Percentiles rank a stretch among this genome's conserved stretches.
phyloP scores from a whole-genome alignment of 768 basidiomycete genomes.

The Termitomyces titanicus region DNA sequence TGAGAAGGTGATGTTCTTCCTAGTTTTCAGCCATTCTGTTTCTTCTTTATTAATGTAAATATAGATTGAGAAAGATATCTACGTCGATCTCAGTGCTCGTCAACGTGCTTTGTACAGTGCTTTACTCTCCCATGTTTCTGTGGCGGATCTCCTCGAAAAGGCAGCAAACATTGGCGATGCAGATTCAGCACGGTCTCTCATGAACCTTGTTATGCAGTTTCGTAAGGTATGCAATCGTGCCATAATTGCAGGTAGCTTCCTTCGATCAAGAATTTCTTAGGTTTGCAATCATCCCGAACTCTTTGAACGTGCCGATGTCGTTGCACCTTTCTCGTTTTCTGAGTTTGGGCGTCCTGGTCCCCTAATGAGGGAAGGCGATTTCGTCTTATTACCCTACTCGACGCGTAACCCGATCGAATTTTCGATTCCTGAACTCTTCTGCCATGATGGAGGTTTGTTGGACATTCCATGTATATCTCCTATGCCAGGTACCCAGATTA shows the following conservation, averaged over 20 bases:
- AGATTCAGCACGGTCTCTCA: conserved; percentile 88
- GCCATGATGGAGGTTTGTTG: conserved; percentile 72
- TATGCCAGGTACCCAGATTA: conserved; percentile 43
- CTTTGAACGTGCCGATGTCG: conserved; percentile 95
- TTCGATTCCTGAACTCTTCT: conserved; percentile 69
- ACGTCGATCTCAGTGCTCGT: conserved; percentile 89
- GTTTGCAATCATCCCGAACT: conserved; percentile 99
- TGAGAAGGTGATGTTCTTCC: conserved; percentile 69
- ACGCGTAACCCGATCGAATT: conserved; percentile 85
- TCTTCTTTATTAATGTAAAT: not conserved
- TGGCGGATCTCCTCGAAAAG: conserved; percentile 90
- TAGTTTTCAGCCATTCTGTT: not conserved
- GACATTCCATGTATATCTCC: conserved; percentile 58
- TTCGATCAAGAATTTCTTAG: conserved; percentile 29
- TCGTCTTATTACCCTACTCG: conserved; percentile 79
- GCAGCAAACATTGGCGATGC: conserved; percentile 89
- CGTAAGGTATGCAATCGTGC: conserved; percentile 64
- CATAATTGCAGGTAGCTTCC: not conserved
- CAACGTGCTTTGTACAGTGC: conserved; percentile 90
- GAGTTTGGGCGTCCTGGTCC: conserved; percentile 78
- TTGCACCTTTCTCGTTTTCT: conserved; percentile 89
- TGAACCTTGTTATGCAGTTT: conserved; percentile 99
- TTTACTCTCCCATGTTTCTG: conserved; percentile 88
- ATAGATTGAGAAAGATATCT: conserved; percentile 96
- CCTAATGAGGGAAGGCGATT: conserved; percentile 85